Conservation (phyloP, 768 basidiomycete genomes). For the Amanita fuliginea region DNA sequence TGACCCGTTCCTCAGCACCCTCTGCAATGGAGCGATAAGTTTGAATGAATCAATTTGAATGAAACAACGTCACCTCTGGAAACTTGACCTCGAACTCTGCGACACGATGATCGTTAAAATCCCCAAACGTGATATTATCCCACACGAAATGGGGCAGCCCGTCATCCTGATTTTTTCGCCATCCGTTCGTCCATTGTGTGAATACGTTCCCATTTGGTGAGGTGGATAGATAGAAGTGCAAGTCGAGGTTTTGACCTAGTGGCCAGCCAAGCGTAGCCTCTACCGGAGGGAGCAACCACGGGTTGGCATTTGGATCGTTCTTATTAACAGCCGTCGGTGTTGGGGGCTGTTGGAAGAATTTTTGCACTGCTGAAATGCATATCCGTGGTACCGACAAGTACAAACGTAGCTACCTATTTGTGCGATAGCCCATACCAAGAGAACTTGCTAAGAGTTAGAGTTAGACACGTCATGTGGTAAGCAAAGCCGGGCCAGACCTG, state of each 20-base stretch:
- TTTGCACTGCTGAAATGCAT: constrained; percentile 26
- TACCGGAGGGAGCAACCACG: constrained; percentile 41
- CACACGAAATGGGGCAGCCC: constrained; percentile 61
- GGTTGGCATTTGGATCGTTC: constrained; percentile 22
- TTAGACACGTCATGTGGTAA: neutral
- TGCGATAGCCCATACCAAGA: constrained; percentile 54
- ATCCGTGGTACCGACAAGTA: neutral
- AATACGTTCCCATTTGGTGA: constrained; percentile 53
- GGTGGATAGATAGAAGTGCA: constrained; percentile 68
- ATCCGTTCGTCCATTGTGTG: constrained; percentile 38
- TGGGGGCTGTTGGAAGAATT: constrained; percentile 26
- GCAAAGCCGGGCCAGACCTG: constrained; percentile 10
- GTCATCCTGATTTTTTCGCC: constrained; percentile 35
- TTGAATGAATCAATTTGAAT: neutral
- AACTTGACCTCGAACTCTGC: constrained; percentile 51
- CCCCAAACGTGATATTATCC: constrained; percentile 69
- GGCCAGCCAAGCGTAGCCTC: constrained; percentile 49
- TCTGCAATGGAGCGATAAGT: constrained; percentile 25
- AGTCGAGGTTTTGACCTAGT: constrained; percentile 47
- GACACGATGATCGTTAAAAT: constrained; percentile 53
- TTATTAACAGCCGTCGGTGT: constrained; percentile 15
- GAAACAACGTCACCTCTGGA: constrained; percentile 41
- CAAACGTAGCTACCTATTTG: constrained; percentile 40
- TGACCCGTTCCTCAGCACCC: constrained; percentile 67
- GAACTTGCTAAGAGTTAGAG: constrained; percentile 43